phyloP scores from a whole-genome alignment of 1,139 yeast genomes.

The Yamadazyma songkhlaensis region DNA sequence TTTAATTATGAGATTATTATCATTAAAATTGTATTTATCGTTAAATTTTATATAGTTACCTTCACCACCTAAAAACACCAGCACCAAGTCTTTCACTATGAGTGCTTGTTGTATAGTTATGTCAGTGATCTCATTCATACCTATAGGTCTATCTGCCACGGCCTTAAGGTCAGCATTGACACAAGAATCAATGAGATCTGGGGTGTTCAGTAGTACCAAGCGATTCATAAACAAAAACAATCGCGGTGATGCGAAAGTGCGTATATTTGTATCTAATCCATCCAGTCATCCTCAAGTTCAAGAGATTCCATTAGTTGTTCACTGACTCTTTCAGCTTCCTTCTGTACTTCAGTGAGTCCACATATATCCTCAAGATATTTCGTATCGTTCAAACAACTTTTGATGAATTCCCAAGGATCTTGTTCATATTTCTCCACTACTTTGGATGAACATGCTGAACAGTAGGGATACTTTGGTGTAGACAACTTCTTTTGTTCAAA shows the following conservation, averaged over 20 bases:
- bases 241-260: not conserved
- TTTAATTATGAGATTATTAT: conserved; percentile 32
- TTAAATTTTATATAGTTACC: conserved; percentile 75
- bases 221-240: conserved; percentile 9
- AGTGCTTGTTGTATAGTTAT: conserved; percentile 65
- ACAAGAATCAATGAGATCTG: conserved; percentile 20
- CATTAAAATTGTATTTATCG: conserved; percentile 52
- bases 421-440: conserved; percentile 50
- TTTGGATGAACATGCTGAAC: conserved; percentile 78
- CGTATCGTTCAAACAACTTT: conserved; percentile 61
- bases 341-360: conserved; percentile 72
- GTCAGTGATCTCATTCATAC: conserved; percentile 42
- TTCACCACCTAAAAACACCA: conserved; percentile 71
- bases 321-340: conserved; percentile 65
- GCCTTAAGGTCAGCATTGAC: conserved; percentile 10
- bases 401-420: conserved; percentile 80
- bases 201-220: conserved; percentile 16
- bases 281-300: conserved; percentile 31
- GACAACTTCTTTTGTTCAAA: conserved; percentile 62
- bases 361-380: conserved; percentile 70
- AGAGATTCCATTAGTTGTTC: conserved; percentile 35
- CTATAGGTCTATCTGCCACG: conserved; percentile 34
- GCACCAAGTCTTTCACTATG: conserved; percentile 66
- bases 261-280: not conserved
- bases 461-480: conserved; percentile 70